Evolutionary conservation across 768 basidiomycete species (phyloP).

Genomic region (Collybia mongolica): DNA sequence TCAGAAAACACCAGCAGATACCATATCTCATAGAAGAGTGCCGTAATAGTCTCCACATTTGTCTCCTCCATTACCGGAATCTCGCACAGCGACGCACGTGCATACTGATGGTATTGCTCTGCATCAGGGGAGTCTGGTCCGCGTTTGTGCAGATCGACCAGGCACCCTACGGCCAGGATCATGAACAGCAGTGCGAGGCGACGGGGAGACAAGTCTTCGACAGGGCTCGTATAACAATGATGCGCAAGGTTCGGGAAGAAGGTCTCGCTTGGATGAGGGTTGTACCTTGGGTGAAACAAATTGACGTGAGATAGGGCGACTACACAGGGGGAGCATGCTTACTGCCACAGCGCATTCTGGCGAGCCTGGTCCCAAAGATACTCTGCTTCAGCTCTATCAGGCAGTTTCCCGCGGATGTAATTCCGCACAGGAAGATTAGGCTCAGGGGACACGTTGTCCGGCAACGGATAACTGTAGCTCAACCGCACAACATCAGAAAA

Average conservation of each 20-base stretch:
- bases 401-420: constrained; percentile 56
- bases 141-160: constrained; percentile 55
- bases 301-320: not conserved
- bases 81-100: constrained; percentile 59
- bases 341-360: constrained; percentile 70
- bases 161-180: constrained; percentile 67
- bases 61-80: constrained; percentile 69
- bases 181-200: constrained; percentile 65
- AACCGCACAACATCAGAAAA: constrained; percentile 46
- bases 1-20: constrained; percentile 70
- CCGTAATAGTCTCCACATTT: constrained; percentile 58
- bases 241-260: constrained; percentile 66
- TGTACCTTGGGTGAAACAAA: constrained; percentile 40
- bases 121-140: constrained; percentile 50
- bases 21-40: constrained; percentile 64
- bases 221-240: constrained; percentile 57
- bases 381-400: constrained; percentile 53
- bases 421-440: constrained; percentile 54
- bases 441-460: constrained; percentile 44
- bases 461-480: constrained; percentile 57
- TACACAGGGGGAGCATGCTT: constrained; percentile 12
- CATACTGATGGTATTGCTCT: constrained; percentile 57
- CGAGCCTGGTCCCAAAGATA: constrained; percentile 63
- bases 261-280: constrained; percentile 62
- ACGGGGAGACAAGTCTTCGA: constrained; percentile 55